Evolutionary conservation across 2,329 filamentous ascomycete species (phyloP), one percentile per base, ranked within the genome.

Genomic region (Neonectria magnoliae): DNA sequence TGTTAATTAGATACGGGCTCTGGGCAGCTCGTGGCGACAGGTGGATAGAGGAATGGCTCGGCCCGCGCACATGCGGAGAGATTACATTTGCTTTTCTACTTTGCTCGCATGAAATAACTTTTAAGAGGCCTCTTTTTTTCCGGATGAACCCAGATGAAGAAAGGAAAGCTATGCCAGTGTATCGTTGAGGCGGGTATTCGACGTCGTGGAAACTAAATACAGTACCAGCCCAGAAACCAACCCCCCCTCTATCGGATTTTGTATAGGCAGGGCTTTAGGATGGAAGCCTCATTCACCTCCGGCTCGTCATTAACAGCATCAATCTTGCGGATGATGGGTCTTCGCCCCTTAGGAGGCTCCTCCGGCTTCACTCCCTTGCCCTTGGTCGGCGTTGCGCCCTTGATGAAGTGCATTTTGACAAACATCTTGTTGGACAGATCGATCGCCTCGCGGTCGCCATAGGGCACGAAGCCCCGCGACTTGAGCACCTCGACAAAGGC

Each of bases 401-500:
- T 99, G 73, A 94, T 84, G 79, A 99, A 99, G 73, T 91, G 89
- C 93, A 99, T 95, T 81, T 91, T 93, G 71, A 98, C 95, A 82
- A 99, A 99, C 96, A 99, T 99, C 82, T 92, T 97, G 81, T 99
- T 99, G 60, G 87, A 88, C 74, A 97, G 82, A 81, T 99, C 94
- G 10, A 97, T 85, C 0, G 90, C 88, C 51, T 79, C 79, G 68
- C 82, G 86, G 71, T 86, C 87, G 9, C 88, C 88, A 72, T 91
- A 91, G 31, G 98, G 85, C n/a, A 94, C 84, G 75, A 99, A 98
- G 0, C 96, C 96, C 20, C 94, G 86, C 71, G 90, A 89, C 55
- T 86, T 83, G 68, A 98, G 86, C 1, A 95, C 93, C 56, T 94
- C 91, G 7, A 98, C 88, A 76, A 99, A 99, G 0, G 91, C 90